phyloP scores from a whole-genome alignment of 1,139 yeast genomes.

The Pneumocystis carinii region DNA sequence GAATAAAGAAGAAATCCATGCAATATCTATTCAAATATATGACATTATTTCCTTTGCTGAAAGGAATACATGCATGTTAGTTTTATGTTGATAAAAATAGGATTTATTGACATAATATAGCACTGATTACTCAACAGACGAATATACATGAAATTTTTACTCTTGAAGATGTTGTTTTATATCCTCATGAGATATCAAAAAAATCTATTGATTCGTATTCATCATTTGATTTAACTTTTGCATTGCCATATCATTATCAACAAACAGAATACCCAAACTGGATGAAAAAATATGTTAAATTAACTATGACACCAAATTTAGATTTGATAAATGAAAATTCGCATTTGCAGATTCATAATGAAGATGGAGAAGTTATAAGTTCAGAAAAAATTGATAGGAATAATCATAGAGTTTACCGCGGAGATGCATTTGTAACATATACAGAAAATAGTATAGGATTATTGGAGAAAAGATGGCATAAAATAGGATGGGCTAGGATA shows the following conservation, averaged over 20 bases:
- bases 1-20: not conserved
- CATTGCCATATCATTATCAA: not conserved
- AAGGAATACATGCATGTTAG: not conserved
- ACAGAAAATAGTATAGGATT: not conserved
- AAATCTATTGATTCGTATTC: not conserved
- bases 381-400: not conserved
- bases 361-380: not conserved
- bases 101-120: not conserved
- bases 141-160: not conserved
- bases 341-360: not conserved
- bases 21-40: too few species aligned
- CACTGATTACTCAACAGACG: not conserved
- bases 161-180: not conserved
- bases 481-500: conserved; percentile 1
- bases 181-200: not conserved
- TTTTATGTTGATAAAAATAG: not conserved
- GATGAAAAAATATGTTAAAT: not conserved
- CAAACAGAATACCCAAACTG: not conserved
- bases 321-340: not conserved
- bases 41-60: not conserved
- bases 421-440: not conserved
- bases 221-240: not conserved
- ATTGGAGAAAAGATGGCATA: conserved; percentile 1
- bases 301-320: not conserved
- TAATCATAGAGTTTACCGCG: not conserved